These are phyloP conservation scores for Schizochytrium sp. DNA, from an alignment of 108 stramenopile genomes.

Conservation along the genomic window DNA sequence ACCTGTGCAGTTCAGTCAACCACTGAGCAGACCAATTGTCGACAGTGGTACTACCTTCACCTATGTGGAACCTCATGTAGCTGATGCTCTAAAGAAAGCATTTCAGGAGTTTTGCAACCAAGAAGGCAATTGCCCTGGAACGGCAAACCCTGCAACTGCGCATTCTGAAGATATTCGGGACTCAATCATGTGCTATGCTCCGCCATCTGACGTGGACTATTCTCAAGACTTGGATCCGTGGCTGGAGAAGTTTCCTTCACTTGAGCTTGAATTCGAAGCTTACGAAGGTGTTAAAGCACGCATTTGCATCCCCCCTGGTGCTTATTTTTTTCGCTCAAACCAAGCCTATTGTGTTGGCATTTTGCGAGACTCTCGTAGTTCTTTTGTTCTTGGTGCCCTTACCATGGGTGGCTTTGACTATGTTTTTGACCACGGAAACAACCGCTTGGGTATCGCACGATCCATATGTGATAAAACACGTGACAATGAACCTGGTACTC, in stretches of 20 bases:
- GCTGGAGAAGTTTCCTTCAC: constrained; percentile 11
- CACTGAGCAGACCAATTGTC: constrained; percentile 1
- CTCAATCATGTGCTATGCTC: constrained; percentile 38
- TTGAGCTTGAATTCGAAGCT: constrained; percentile 26
- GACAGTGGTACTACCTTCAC: constrained; percentile 54
- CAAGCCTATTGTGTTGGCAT: constrained; percentile 41
- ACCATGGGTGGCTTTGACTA: constrained; percentile 44
- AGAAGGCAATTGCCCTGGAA: constrained; percentile 6
- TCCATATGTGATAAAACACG: background rate
- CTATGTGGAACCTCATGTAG: background rate
- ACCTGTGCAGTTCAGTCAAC: background rate
- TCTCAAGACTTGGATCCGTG: constrained; percentile 9
- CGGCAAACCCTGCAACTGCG: background rate
- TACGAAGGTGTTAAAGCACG: background rate
- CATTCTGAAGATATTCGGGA: background rate
- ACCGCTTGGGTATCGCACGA: constrained; percentile 39
- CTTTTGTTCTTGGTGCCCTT: constrained; percentile 48
- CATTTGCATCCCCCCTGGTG: constrained; percentile 4
- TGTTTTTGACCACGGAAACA: constrained; percentile 50
- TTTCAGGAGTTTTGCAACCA: background rate
- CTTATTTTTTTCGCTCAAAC: constrained; percentile 17
- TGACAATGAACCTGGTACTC: constrained; percentile 12
- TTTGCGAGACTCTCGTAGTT: background rate
- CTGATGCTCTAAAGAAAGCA: background rate
- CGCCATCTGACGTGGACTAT: background rate